These are phyloP conservation scores for Lactarius hatsudake DNA, from an alignment of 768 basidiomycete species.

Conservation along the genomic window DNA sequence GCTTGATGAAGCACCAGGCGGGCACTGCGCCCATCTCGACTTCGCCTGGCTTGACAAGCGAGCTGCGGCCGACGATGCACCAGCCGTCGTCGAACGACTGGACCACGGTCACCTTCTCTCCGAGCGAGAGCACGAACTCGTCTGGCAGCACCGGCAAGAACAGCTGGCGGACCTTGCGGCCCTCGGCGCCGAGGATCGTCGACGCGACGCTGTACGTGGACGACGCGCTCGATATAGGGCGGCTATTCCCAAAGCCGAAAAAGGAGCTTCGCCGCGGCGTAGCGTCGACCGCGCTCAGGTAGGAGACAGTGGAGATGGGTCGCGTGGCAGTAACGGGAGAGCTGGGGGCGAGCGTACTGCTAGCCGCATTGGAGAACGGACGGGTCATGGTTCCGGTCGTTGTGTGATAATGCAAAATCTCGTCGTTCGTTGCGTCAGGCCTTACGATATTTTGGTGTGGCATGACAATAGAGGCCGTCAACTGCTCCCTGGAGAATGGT, in stretches of 20 bases:
- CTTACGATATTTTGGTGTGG: conserved; percentile 49
- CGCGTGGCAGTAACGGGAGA: neutral
- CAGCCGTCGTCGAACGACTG: conserved; percentile 75
- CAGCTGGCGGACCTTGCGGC: conserved; percentile 57
- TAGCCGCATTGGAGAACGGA: conserved; percentile 43
- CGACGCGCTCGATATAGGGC: conserved; percentile 25
- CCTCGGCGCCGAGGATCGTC: conserved; percentile 27
- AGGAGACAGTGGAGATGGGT: conserved; percentile 22
- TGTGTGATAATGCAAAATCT: conserved; percentile 45
- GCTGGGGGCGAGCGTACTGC: conserved; percentile 28
- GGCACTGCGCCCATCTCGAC: conserved; percentile 72
- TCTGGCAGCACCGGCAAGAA: conserved; percentile 73
- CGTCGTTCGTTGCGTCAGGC: conserved; percentile 38
- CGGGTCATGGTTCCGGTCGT: conserved; percentile 43
- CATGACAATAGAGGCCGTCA: conserved; percentile 48
- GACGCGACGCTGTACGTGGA: conserved; percentile 16
- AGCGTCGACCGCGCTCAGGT: neutral
- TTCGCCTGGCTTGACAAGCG: conserved; percentile 36
- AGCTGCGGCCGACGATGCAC: conserved; percentile 67
- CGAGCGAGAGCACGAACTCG: conserved; percentile 57
- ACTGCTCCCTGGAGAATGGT: conserved; percentile 43
- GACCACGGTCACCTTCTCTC: conserved; percentile 61
- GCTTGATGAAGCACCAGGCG: conserved; percentile 72
- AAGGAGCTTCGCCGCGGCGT: conserved; percentile 9
- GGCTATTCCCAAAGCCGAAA: conserved; percentile 23